These are phyloP conservation scores for Cyberlindnera euphorbiae DNA, from an alignment of 805 yeast genomes.

Conservation along the genomic window DNA sequence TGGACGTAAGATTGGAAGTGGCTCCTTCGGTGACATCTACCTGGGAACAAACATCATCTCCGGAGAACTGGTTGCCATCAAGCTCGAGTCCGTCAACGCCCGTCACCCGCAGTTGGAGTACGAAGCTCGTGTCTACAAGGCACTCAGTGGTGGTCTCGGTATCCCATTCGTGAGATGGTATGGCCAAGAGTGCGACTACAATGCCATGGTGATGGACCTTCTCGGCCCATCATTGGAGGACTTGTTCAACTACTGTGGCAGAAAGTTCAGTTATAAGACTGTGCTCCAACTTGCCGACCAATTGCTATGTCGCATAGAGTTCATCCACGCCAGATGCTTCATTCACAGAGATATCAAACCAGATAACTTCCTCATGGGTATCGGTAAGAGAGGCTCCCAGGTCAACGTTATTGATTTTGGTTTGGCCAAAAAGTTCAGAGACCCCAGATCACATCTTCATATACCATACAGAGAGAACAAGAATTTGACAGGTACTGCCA, in stretches of 20 bases:
- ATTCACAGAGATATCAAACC: slow-evolving; percentile 97
- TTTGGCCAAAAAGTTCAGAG: slow-evolving; percentile 89
- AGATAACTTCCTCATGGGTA: slow-evolving; percentile 86
- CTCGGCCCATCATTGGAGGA: slow-evolving; percentile 95
- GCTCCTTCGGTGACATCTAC: slow-evolving; percentile 96
- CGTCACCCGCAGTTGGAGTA: slow-evolving; percentile 96
- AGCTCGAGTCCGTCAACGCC: slow-evolving; percentile 82
- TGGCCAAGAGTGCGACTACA: slow-evolving; percentile 94
- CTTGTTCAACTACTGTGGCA: slow-evolving; percentile 89
- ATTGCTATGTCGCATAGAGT: slow-evolving; percentile 88
- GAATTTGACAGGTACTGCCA: slow-evolving; percentile 94
- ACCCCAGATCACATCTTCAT: slow-evolving; percentile 89
- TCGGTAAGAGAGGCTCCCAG: slow-evolving; percentile 89
- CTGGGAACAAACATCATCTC: slow-evolving; percentile 88
- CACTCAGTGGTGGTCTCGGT: slow-evolving; percentile 94
- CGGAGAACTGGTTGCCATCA: slow-evolving; percentile 97
- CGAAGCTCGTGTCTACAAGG: slow-evolving; percentile 93
- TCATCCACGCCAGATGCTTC: slow-evolving; percentile 91
- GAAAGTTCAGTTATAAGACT: slow-evolving; percentile 90
- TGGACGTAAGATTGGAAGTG: slow-evolving; percentile 94
- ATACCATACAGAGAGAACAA: slow-evolving; percentile 96
- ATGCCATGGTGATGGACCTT: slow-evolving; percentile 94
- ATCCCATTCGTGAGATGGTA: slow-evolving; percentile 96
- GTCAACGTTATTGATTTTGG: slow-evolving; percentile 97
- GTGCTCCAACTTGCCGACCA: slow-evolving; percentile 92